phyloP scores from a whole-genome alignment of 1,284 basidiomycete species.

The Polyporus tsugae region DNA sequence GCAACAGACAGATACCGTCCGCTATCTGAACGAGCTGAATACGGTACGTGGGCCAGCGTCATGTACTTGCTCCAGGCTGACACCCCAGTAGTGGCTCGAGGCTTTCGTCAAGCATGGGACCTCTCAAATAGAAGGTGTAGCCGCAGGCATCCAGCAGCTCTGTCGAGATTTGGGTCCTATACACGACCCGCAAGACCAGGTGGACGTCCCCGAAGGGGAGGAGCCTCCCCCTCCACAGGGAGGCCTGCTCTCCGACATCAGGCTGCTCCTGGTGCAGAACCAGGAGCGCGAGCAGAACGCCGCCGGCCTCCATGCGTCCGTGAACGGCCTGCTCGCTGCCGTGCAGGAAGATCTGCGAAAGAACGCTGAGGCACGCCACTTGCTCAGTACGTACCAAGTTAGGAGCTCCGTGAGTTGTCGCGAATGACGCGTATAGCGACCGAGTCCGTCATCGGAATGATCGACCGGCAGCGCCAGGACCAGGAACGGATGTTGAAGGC shows the following conservation, averaged over 20 bases:
- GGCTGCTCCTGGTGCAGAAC: conserved; percentile 50
- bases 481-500: conserved; percentile 73
- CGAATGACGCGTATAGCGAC: conserved; percentile 47
- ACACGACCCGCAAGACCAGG: conserved; percentile 28
- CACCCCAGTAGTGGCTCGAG: conserved; percentile 76
- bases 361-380: conserved; percentile 46
- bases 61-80: background rate
- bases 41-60: conserved; percentile 49
- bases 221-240: conserved; percentile 22
- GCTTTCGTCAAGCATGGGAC: conserved; percentile 80
- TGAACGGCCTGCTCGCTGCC: conserved; percentile 55
- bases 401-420: background rate
- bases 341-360: conserved; percentile 48
- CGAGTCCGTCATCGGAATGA: conserved; percentile 64
- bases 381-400: conserved; percentile 41
- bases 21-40: conserved; percentile 80
- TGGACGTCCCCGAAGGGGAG: conserved; percentile 9
- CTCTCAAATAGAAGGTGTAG: conserved; percentile 71
- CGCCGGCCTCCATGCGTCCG: conserved; percentile 52
- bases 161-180: conserved; percentile 56
- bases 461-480: conserved; percentile 73
- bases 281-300: conserved; percentile 52
- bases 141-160: conserved; percentile 66
- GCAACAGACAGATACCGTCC: conserved; percentile 74
- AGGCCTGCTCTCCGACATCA: conserved; percentile 51